Conservation (phyloP, 768 basidiomycete genomes). For the Tephrocybe rancida region DNA sequence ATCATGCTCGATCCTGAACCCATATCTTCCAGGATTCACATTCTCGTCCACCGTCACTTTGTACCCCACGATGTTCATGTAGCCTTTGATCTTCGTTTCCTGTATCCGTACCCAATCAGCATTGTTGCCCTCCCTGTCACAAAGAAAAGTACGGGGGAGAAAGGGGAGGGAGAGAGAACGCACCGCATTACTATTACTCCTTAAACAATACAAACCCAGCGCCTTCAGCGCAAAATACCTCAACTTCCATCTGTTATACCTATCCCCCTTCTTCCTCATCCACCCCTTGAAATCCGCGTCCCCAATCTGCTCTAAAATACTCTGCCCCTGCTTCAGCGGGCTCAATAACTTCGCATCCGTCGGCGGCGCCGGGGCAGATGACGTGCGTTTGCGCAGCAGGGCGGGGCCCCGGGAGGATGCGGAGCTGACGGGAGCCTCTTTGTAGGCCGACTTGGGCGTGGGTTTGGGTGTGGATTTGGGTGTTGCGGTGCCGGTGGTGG, state of each 20-base stretch:
- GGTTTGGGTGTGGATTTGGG: constrained; percentile 27
- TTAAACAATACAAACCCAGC: constrained; percentile 84
- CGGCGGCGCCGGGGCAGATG: constrained; percentile 30
- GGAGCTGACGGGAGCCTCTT: neutral
- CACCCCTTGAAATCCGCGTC: constrained; percentile 88
- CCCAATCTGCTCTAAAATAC: constrained; percentile 89
- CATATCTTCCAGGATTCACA: constrained; percentile 89
- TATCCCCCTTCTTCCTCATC: constrained; percentile 95
- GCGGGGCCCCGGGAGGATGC: constrained; percentile 30
- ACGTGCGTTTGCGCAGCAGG: constrained; percentile 59
- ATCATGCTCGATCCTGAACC: constrained; percentile 93
- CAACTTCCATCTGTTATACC: constrained; percentile 93
- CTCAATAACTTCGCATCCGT: constrained; percentile 20
- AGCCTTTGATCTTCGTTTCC: constrained; percentile 97
- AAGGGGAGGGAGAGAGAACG: constrained; percentile 28
- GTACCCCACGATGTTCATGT: constrained; percentile 89
- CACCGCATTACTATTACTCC: constrained; percentile 66
- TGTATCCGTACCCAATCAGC: constrained; percentile 28
- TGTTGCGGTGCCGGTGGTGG: neutral
- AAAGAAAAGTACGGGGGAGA: no score
- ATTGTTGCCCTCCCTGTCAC: neutral
- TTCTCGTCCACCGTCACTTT: constrained; percentile 93
- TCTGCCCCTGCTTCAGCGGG: constrained; percentile 60
- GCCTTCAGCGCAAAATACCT: constrained; percentile 95
- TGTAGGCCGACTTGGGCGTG: constrained; percentile 15